phyloP scores from a whole-genome alignment of 495 filamentous ascomycete species.

The Penicillium waksmanii region DNA sequence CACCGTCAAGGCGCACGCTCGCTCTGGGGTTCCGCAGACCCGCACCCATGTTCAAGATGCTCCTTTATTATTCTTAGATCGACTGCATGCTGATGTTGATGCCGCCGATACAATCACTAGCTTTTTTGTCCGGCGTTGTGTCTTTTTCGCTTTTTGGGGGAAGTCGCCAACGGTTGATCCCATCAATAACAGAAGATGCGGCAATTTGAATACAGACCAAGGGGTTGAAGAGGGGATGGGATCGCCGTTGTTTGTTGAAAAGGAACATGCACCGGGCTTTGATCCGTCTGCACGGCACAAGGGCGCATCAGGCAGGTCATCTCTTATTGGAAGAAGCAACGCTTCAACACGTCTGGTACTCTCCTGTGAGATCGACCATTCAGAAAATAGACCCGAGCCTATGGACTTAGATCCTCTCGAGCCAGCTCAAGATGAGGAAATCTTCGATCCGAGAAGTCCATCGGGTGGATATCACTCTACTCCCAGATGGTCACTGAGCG shows the following conservation, averaged over 20 bases:
- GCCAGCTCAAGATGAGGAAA: background rate
- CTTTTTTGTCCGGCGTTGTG: conserved; percentile 34
- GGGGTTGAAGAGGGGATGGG: too few relatives aligned
- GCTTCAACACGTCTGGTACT: background rate
- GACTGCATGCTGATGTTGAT: conserved; percentile 25
- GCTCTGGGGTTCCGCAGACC: conserved; percentile 25
- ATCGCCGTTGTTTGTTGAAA: background rate
- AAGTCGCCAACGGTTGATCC: background rate
- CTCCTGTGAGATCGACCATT: background rate
- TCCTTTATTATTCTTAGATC: conserved; percentile 32
- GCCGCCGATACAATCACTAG: conserved; percentile 28
- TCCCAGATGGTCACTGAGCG: background rate
- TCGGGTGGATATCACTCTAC: background rate
- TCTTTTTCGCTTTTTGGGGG: conserved; percentile 28
- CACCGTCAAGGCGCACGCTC: conserved; percentile 17
- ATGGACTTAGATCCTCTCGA: background rate
- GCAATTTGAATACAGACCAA: too few relatives aligned
- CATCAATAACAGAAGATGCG: too few relatives aligned
- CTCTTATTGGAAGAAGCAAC: background rate
- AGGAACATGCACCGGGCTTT: background rate
- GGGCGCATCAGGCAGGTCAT: background rate
- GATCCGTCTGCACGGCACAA: background rate
- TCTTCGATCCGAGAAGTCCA: background rate
- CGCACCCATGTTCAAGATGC: conserved; percentile 25
- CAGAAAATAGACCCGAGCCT: background rate